Base-by-base conservation (phyloP, 1,139 yeast genomes). In the Yamadazyma dushanensis region DNA sequence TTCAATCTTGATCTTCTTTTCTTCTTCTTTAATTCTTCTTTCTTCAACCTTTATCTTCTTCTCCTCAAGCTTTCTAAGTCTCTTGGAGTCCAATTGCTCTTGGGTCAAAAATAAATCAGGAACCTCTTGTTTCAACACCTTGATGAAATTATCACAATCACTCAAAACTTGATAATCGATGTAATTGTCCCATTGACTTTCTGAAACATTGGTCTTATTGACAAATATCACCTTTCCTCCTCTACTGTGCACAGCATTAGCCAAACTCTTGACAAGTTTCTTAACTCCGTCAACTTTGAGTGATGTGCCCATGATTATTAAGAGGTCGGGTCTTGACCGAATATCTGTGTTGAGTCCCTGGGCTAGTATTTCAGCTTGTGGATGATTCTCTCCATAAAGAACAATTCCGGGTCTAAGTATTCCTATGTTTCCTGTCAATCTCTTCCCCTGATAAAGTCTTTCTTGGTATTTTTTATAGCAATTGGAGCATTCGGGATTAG, bases 71-170 rank as follows among this genome's bases (percentile, higher is more conserved):
- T 39, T 43, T 39, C 56, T 61, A 38, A 70, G 57, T 47, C 63
- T 66, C 61, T 66, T 66, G 18, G 71, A 61, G 48, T 71, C 76
- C 29, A 68, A 54, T 48, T 72, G 76, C 40, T 72, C 71, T 54
- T 78, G 84, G 13, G 75, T 67, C 48, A 68, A 62, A 59, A 80
- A 80, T 47, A 80, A 68, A 47, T 68, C 75, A 1, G 90, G 89
- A 7, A 78, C 59, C 29, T 76, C 73, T 16, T 41, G 41, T 45
- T 70, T 70, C 35, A 85, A 60, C 21, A 70, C 63, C 15, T 63
- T 59, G 15, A 89, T 82, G 78, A 95, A 90, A 25, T 71, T 73
- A 57, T 90, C 97, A 55, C 96, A 86, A 54, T 88, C 96, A 34
- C 82, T 66, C 37, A 78, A 63, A 5, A 90, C 71, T 65, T 90